Conservation (phyloP, 2,329 filamentous ascomycete species). For the Phaeoacremonium minimum region DNA sequence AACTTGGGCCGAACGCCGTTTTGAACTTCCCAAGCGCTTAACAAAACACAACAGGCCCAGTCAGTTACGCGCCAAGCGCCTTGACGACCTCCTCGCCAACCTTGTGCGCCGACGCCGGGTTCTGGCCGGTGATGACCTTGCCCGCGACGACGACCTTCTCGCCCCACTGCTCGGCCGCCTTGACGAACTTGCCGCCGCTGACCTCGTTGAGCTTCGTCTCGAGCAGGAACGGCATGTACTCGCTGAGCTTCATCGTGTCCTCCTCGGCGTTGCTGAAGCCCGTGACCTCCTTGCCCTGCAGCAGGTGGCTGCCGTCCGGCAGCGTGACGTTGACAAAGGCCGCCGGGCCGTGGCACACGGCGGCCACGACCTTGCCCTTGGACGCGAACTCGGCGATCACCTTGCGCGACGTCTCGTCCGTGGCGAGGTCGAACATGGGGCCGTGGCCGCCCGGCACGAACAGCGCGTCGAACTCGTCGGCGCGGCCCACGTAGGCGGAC, state of each 20-base stretch:
- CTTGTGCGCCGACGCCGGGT: constrained; percentile 46
- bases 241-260: constrained; percentile 31
- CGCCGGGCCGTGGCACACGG: constrained; percentile 67
- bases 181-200: constrained; percentile 50
- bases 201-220: constrained; percentile 48
- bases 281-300: constrained; percentile 54
- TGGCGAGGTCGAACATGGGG: constrained; percentile 64
- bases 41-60: too few relatives aligned
- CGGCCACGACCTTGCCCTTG: constrained; percentile 57
- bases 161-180: constrained; percentile 45
- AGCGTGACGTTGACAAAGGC: constrained; percentile 55
- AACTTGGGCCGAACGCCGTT: too few relatives aligned
- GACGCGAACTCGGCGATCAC: constrained; percentile 60
- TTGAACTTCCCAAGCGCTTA: too few relatives aligned
- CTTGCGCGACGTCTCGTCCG: constrained; percentile 49
- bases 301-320: constrained; percentile 43
- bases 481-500: constrained; percentile 48
- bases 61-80: constrained; percentile 28
- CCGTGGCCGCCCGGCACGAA: constrained; percentile 57
- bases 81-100: constrained; percentile 48
- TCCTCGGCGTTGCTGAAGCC: constrained; percentile 57
- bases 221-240: constrained; percentile 54
- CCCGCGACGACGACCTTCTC: constrained; percentile 47
- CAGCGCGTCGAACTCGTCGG: constrained; percentile 58
- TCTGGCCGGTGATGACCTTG: constrained; percentile 53